Percentiles rank a stretch among this genome's conserved stretches.
Evolutionary conservation across 306 rosid species (phyloP).

Genomic region (Heteromeles arbutifolia): DNA sequence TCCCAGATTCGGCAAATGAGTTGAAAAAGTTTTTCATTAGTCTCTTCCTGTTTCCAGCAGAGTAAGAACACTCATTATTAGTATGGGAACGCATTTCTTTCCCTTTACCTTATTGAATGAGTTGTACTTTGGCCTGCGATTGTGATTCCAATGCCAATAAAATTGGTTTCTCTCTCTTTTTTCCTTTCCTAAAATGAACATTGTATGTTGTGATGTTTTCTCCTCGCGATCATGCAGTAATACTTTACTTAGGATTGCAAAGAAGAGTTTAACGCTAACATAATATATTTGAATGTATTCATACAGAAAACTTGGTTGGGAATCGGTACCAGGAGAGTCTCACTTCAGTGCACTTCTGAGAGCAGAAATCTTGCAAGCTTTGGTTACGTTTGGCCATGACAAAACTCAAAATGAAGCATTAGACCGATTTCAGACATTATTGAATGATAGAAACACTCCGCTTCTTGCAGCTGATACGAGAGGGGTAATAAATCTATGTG

Average conservation of each 20-base stretch:
- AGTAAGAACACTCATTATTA: conserved; percentile 30
- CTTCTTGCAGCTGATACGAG: conserved; percentile 49
- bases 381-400: conserved; percentile 46
- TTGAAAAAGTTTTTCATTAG: conserved; percentile 47
- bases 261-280: background rate
- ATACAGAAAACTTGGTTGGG: conserved; percentile 58
- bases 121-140: background rate
- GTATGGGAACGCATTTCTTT: background rate
- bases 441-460: conserved; percentile 36
- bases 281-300: background rate
- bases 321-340: conserved; percentile 38
- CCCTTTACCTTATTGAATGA: background rate
- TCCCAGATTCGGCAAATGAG: conserved; percentile 42
- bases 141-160: background rate
- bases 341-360: conserved; percentile 41
- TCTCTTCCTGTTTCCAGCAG: conserved; percentile 45
- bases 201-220: background rate
- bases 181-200: background rate
- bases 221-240: background rate
- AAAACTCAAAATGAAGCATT: conserved; percentile 49
- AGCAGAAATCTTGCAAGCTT: conserved; percentile 36
- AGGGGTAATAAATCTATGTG: conserved; percentile 23
- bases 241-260: background rate
- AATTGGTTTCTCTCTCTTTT: background rate
- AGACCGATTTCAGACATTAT: conserved; percentile 31